A percentile compares a stretch with the other conserved stretches of the same genome.
Conservation (phyloP, 371 early-diverging fungal genomes). For the Thermomucor indicae-seudaticae region DNA sequence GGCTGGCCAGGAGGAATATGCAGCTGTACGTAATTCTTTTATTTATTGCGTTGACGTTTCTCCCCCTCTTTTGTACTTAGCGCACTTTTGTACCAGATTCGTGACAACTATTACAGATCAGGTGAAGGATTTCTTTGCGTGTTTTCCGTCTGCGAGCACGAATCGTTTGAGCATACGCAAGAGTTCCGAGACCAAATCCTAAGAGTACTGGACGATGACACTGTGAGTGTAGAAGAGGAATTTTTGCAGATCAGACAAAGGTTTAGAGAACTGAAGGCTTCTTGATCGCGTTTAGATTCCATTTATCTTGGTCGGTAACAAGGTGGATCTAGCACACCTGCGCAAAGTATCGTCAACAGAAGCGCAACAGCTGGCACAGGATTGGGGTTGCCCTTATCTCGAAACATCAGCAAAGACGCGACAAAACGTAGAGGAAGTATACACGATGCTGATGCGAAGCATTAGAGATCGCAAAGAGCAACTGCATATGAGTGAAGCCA, state of each 20-base stretch:
- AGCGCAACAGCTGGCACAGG: conserved; percentile 60
- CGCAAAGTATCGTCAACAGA: conserved; percentile 66
- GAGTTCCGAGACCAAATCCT: conserved; percentile 84
- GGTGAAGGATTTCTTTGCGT: conserved; percentile 88
- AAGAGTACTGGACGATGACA: conserved; percentile 78
- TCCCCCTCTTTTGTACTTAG: not conserved
- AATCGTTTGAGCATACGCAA: conserved; percentile 76
- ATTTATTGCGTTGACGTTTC: too few relatives aligned
- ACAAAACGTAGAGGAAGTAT: conserved; percentile 78
- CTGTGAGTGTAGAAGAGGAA: conserved; percentile 27
- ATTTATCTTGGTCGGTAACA: conserved; percentile 82
- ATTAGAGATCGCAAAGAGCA: conserved; percentile 19
- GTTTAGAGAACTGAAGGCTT: not conserved
- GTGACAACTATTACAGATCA: conserved; percentile 85
- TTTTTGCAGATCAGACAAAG: not conserved
- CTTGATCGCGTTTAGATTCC: conserved; percentile 46
- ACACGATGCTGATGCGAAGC: conserved; percentile 62
- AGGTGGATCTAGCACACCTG: conserved; percentile 69
- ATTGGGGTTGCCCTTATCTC: conserved; percentile 78
- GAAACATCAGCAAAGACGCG: conserved; percentile 85
- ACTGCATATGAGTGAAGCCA: conserved; percentile 17
- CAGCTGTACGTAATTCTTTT: conserved; percentile 59
- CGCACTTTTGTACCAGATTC: conserved; percentile 58
- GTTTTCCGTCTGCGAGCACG: conserved; percentile 76
- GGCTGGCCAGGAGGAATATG: conserved; percentile 87